A percentile compares a stretch with the other conserved stretches of the same genome.
Evolutionary conservation across 2,329 filamentous ascomycete genomes (phyloP).

Genomic region (Neocucurbitaria cava): DNA sequence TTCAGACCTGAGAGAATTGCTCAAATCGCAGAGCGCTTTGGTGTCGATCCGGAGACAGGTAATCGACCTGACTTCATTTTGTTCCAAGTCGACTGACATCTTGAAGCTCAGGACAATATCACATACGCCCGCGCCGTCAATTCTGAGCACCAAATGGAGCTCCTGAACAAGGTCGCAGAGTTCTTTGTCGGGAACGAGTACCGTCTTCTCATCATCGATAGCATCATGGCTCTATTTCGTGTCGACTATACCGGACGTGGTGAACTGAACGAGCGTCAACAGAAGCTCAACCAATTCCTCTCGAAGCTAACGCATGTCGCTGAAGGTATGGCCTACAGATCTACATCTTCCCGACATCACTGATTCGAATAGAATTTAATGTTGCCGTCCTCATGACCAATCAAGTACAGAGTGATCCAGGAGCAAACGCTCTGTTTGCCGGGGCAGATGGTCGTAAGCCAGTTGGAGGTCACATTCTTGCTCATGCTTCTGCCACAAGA

Average conservation of each 20-base stretch:
- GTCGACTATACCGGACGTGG: constrained; percentile 72
- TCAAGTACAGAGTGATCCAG: constrained; percentile 74
- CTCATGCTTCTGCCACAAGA: constrained; percentile 71
- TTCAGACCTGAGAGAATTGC: constrained; percentile 72
- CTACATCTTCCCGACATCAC: background rate
- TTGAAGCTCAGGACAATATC: constrained; percentile 70
- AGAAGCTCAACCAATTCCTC: constrained; percentile 71
- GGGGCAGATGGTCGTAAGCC: constrained; percentile 73
- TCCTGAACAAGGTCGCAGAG: constrained; percentile 66
- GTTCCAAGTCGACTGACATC: constrained; percentile 58
- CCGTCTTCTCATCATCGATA: constrained; percentile 71
- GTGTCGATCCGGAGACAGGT: constrained; percentile 51
- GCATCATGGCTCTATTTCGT: constrained; percentile 73
- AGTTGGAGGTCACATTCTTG: constrained; percentile 71
- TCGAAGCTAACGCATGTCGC: constrained; percentile 70
- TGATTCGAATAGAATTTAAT: constrained; percentile 64
- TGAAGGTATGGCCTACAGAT: constrained; percentile 56
- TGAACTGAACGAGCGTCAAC: constrained; percentile 72
- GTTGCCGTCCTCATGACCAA: constrained; percentile 67
- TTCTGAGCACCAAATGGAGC: constrained; percentile 70
- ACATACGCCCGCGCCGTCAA: constrained; percentile 69
- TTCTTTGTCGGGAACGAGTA: constrained; percentile 70
- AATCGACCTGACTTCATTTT: background rate
- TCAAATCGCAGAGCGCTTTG: constrained; percentile 72
- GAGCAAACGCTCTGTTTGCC: constrained; percentile 71